Evolutionary conservation across 805 yeast species (phyloP), one percentile per base, ranked within the genome.

Genomic region (Wickerhamomyces mucosus): DNA sequence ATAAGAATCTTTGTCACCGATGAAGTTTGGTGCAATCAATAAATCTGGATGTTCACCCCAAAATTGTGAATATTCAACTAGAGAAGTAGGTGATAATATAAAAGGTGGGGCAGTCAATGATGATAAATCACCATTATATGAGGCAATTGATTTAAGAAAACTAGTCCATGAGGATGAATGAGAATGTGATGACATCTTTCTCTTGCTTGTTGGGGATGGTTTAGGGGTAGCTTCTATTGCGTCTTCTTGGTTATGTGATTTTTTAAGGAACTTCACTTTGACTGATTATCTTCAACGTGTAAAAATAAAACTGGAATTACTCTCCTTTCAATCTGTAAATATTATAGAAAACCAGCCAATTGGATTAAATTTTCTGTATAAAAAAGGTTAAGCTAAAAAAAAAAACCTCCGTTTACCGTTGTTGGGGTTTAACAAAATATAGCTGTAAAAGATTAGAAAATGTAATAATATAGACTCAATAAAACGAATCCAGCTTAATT

Each of bases 31-130:
- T 22, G 73, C 88, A 33, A 85, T 58, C 34, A 92, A 71, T 40
- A 86, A 65, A 40, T 83, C 89, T 15, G 88, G 86, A 50, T 84
- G 89, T 53, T 88, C 95, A 28, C 86, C 84, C 96, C 98, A 92
- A 61, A 84, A 92, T 56, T 84, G 89, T 15, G 96, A 81, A 59
- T 83, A 92, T 62, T 92, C 98, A 21, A 75, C 75, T 46, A 85
- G 67, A 3, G 96, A 88, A 6, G 82, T 78, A 16, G 96, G 85
- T 4, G 95, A 84, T 42, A 92, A 66, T 42, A 92, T 92, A 61
- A 89, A 92, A 7, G 97, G 96, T 14, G 98, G 98, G 4, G 98
- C 98, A 3, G 98, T 88, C 51, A 92, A 63, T 4, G 95, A 75
- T 14, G 96, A 84, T 40, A 92, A 64, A 54, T 92, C 98, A 22